These are phyloP conservation scores for Trichosporon sp. DNA, from an alignment of 1,284 basidiomycete genomes.

Conservation along the genomic window DNA sequence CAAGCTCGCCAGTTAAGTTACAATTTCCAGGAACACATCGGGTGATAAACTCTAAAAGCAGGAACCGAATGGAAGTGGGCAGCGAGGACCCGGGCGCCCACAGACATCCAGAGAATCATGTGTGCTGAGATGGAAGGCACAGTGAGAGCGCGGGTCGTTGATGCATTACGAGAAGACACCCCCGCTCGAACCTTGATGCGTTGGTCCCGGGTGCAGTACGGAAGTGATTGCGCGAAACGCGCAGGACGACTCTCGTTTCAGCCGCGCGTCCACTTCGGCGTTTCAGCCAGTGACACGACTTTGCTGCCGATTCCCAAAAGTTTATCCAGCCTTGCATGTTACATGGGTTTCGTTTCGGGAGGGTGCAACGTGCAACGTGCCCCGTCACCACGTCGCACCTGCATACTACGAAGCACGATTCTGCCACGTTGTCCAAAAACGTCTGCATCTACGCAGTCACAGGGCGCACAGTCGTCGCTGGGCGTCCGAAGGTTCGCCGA, in stretches of 20 bases:
- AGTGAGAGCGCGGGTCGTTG: background rate
- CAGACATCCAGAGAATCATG: background rate
- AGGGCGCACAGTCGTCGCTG: too few relatives aligned
- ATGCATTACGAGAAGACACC: background rate
- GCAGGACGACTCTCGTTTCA: conserved; percentile 10
- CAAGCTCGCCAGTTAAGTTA: background rate
- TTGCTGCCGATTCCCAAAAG: conserved; percentile 19
- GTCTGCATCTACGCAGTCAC: too few relatives aligned
- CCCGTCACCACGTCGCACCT: background rate
- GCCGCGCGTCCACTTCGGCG: background rate
- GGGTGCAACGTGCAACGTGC: too few relatives aligned
- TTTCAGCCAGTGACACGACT: conserved; percentile 16
- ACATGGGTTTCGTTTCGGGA: background rate
- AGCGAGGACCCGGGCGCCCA: too few relatives aligned
- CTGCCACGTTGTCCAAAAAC: too few relatives aligned
- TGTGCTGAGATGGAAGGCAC: background rate
- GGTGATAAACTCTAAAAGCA: conserved; percentile 1
- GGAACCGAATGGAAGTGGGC: background rate
- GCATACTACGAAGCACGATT: too few relatives aligned
- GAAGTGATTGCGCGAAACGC: background rate
- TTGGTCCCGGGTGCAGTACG: background rate
- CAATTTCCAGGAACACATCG: background rate
- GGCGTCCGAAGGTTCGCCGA: too few relatives aligned
- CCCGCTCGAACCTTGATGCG: background rate
- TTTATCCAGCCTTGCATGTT: background rate